Evolutionary conservation across 805 yeast genomes (phyloP), one percentile per base, ranked within the genome.

Genomic region (Wickerhamomyces rabaulensis): DNA sequence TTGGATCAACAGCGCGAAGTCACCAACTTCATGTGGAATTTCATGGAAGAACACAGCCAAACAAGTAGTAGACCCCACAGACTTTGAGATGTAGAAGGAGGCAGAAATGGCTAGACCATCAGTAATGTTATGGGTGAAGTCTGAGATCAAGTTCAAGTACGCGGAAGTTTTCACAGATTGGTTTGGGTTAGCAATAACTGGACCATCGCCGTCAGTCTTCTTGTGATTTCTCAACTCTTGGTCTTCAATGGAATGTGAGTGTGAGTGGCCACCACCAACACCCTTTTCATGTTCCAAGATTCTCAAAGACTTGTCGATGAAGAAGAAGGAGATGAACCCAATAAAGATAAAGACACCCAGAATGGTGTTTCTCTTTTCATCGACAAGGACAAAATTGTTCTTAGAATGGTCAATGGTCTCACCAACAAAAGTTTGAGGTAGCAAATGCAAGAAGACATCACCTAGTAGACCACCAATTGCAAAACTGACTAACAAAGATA

Each of bases 21-120:
- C 94, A 41, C 92, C 91, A 50, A 86, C 76, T 58, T 84, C 89
- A 60, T 86, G 94, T 6, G 94, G 94, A 42, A 85, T 76, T 61
- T 86, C 94, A 61, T 86, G 94, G 63, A 82, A 75, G 51, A 84
- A 74, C 25, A 85, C 82, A 1, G 91, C 87, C 33, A 84, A 64
- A 20, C 85, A 77, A 0, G 91, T 83, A 2, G 84, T 74, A 21
- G 84, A 78, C 0, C 94, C 94, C 16, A 78, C 80, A 40, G 64
- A 68, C 44, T 74, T 72, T 37, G 82, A 73, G 40, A 74, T 74
- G 62, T 79, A 80, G 60, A 86, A 86, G 6, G 90, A 76, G 0
- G 91, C 77, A 1, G 89, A 77, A 41, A 86, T 73, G 2, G 92
- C 88, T 9, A 86, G 63, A 0, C 94, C 94, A 58, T 86, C 94